phyloP scores from a whole-genome alignment of 164 flowering plant genomes.

The Magnolia changhungtana region DNA sequence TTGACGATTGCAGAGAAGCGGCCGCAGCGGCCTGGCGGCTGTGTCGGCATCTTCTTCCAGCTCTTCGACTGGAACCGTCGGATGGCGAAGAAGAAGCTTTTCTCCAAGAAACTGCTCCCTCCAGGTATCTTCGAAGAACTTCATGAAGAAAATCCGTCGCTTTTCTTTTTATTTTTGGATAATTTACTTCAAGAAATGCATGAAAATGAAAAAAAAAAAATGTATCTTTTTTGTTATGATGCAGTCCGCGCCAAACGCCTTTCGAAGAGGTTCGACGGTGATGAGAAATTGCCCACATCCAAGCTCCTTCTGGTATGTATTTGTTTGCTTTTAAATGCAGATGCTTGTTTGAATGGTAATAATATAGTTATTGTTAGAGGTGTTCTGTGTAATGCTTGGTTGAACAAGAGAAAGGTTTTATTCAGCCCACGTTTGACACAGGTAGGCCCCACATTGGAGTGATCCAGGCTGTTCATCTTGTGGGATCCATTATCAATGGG shows the following conservation, averaged over 20 bases:
- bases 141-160: not conserved
- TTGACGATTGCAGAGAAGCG: slow-evolving; percentile 67
- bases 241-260: slow-evolving; percentile 51
- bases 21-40: slow-evolving; percentile 68
- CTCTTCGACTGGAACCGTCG: slow-evolving; percentile 87
- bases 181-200: not conserved
- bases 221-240: not conserved
- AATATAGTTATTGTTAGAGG: not conserved
- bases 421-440: too few species aligned
- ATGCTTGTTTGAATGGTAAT: not conserved
- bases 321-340: not conserved
- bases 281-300: slow-evolving; percentile 65
- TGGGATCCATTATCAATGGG: too few species aligned
- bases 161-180: not conserved
- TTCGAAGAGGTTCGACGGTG: slow-evolving; percentile 63
- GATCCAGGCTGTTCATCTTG: too few species aligned
- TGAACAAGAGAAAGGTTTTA: too few species aligned
- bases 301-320: slow-evolving; percentile 67
- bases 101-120: slow-evolving; percentile 70
- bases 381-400: too few species aligned
- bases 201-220: not conserved
- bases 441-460: too few species aligned
- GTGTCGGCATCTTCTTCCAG: slow-evolving; percentile 88
- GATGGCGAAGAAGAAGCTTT: slow-evolving; percentile 79
- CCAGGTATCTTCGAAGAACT: slow-evolving; percentile 40